A percentile compares a stretch with the other conserved stretches of the same genome.
phyloP scores from a whole-genome alignment of 2,329 filamentous ascomycete genomes.

The Elsinoe arachidis region DNA sequence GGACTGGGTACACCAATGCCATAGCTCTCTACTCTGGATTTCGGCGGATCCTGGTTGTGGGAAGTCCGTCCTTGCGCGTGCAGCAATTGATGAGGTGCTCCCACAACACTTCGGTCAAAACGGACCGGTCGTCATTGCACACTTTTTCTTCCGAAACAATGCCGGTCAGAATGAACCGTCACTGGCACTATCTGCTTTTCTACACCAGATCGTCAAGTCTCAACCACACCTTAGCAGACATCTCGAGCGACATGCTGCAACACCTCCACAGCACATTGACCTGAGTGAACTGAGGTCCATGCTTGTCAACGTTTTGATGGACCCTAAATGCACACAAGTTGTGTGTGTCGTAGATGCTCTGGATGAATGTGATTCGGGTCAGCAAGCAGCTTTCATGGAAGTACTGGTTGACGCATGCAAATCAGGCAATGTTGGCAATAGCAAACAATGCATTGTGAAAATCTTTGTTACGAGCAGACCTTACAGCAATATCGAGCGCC shows the following conservation, averaged over 20 bases:
- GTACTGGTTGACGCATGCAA: constrained; percentile 10
- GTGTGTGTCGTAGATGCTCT: constrained; percentile 21
- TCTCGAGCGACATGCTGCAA: not conserved
- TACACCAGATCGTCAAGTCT: constrained; percentile 30
- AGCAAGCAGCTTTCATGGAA: constrained; percentile 14
- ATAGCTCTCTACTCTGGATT: constrained; percentile 30
- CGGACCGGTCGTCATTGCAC: constrained; percentile 20
- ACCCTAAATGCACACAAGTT: not conserved
- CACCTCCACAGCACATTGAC: not conserved
- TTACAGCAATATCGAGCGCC: constrained; percentile 13
- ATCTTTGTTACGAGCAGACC: constrained; percentile 19
- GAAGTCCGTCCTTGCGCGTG: constrained; percentile 32
- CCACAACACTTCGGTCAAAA: not conserved
- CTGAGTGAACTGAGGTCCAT: not conserved
- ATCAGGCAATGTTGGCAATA: not conserved
- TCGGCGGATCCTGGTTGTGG: constrained; percentile 35
- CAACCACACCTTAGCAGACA: constrained; percentile 21
- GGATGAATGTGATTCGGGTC: constrained; percentile 20
- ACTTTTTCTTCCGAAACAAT: constrained; percentile 35
- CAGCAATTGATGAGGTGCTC: constrained; percentile 27
- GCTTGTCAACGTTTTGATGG: not conserved
- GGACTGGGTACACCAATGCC: constrained; percentile 20
- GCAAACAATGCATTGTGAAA: constrained; percentile 8
- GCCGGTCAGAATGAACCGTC: constrained; percentile 25
- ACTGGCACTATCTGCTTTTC: constrained; percentile 28